Percentiles rank a stretch among this genome's conserved stretches.
Conservation (phyloP, 345 rosid genomes). For the Moricandia arvensis region DNA sequence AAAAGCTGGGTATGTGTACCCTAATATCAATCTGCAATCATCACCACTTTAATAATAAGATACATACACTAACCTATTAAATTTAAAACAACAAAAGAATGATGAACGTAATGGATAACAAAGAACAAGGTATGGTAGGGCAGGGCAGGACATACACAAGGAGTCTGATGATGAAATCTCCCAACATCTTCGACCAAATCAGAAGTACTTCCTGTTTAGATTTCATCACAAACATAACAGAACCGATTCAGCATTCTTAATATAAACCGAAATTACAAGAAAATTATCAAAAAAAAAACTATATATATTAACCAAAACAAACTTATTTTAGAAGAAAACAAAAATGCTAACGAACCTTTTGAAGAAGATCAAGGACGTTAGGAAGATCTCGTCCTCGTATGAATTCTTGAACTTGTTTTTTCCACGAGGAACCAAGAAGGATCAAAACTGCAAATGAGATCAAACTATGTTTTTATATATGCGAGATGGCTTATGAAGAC, state of each 20-base stretch:
- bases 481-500: constrained; percentile 1
- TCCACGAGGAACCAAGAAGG: constrained; percentile 17
- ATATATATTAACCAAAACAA: too few relatives aligned
- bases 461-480: constrained; percentile 1
- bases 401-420: constrained; percentile 2
- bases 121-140: background rate
- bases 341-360: constrained; percentile 24
- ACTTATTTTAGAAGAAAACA: background rate
- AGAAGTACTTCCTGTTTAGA: constrained; percentile 37
- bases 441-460: constrained; percentile 29
- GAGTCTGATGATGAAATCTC: constrained; percentile 56
- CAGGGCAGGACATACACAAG: constrained; percentile 49
- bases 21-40: constrained; percentile 63
- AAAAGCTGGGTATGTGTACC: constrained; percentile 91
- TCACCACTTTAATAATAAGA: background rate
- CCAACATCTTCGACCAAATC: constrained; percentile 56
- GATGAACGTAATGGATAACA: background rate
- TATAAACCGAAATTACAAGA: background rate
- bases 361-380: constrained; percentile 34
- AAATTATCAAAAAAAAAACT: too few relatives aligned
- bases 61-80: background rate
- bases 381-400: constrained; percentile 22
- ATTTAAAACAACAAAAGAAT: background rate
- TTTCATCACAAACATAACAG: background rate
- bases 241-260: background rate